phyloP scores from a whole-genome alignment of 192 early-diverging fungal genomes.

The Mortierella antarctica region DNA sequence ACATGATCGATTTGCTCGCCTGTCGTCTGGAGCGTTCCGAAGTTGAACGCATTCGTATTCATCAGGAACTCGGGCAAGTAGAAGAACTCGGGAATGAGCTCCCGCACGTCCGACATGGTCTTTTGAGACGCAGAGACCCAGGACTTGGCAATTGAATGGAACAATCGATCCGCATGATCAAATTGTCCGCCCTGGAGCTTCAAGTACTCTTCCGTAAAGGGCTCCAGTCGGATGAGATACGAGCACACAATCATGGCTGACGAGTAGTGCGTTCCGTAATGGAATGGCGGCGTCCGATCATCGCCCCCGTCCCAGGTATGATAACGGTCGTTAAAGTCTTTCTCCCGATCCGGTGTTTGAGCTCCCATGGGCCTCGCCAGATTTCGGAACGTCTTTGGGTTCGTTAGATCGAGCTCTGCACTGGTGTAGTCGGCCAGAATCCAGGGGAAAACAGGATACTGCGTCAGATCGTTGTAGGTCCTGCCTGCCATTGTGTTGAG shows the following conservation, averaged over 20 bases:
- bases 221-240: constrained; percentile 90
- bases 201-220: constrained; percentile 86
- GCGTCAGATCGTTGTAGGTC: constrained; percentile 90
- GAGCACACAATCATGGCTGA: constrained; percentile 92
- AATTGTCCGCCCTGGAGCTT: constrained; percentile 84
- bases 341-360: constrained; percentile 71
- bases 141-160: constrained; percentile 79
- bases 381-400: constrained; percentile 86
- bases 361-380: constrained; percentile 93
- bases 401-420: constrained; percentile 80
- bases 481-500: constrained; percentile 91
- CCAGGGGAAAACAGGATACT: constrained; percentile 99
- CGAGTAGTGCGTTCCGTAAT: constrained; percentile 98
- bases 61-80: constrained; percentile 93
- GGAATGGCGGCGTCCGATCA: constrained; percentile 72
- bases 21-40: constrained; percentile 64
- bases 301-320: constrained; percentile 69
- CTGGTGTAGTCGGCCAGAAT: constrained; percentile 83
- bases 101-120: constrained; percentile 87
- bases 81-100: constrained; percentile 97
- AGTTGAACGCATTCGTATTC: constrained; percentile 78
- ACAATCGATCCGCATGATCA: constrained; percentile 86
- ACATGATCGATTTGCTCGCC: constrained; percentile 81
- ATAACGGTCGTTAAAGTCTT: constrained; percentile 74
- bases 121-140: constrained; percentile 80